phyloP scores from a whole-genome alignment of 345 rosid genomes.

The Garcia nutans region DNA sequence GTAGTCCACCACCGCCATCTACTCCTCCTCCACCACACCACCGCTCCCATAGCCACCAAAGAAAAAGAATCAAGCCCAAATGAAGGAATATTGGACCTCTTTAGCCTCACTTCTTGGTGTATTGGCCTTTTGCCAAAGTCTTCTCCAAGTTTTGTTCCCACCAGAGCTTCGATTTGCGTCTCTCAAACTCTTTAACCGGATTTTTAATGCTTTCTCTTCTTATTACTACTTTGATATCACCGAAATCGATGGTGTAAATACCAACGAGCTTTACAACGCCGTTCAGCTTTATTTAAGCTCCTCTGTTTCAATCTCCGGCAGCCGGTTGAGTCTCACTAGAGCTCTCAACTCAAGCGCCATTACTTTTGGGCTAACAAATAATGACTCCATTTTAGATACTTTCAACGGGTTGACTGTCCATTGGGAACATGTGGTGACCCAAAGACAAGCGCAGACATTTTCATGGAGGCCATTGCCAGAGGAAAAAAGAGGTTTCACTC shows the following conservation, averaged over 20 bases:
- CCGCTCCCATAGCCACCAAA: background rate
- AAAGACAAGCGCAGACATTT: slow-evolving; percentile 68
- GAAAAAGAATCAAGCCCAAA: slow-evolving; percentile 4
- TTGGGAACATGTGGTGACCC: slow-evolving; percentile 94
- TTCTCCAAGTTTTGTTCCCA: slow-evolving; percentile 69
- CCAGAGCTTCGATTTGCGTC: slow-evolving; percentile 80
- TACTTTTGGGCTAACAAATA: slow-evolving; percentile 82
- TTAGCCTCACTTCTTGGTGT: slow-evolving; percentile 78
- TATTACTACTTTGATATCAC: slow-evolving; percentile 91
- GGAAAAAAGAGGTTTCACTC: slow-evolving; percentile 91
- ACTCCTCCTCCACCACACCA: background rate
- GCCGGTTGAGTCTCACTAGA: slow-evolving; percentile 84
- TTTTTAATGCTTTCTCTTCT: slow-evolving; percentile 55
- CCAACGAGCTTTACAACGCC: slow-evolving; percentile 99
- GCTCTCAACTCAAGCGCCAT: slow-evolving; percentile 81
- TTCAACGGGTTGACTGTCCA: slow-evolving; percentile 55
- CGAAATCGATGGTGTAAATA: slow-evolving; percentile 93
- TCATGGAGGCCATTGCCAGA: slow-evolving; percentile 94
- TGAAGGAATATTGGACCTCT: slow-evolving; percentile 86
- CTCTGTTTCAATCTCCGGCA: slow-evolving; percentile 62
- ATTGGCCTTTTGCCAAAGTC: slow-evolving; percentile 75
- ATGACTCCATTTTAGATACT: slow-evolving; percentile 69
- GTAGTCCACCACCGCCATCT: background rate
- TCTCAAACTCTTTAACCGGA: slow-evolving; percentile 51
- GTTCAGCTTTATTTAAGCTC: slow-evolving; percentile 91